Evolutionary conservation across 2,329 filamentous ascomycete genomes (phyloP), one percentile per base, ranked within the genome.

Genomic region (Pestalotiopsis sp.): DNA sequence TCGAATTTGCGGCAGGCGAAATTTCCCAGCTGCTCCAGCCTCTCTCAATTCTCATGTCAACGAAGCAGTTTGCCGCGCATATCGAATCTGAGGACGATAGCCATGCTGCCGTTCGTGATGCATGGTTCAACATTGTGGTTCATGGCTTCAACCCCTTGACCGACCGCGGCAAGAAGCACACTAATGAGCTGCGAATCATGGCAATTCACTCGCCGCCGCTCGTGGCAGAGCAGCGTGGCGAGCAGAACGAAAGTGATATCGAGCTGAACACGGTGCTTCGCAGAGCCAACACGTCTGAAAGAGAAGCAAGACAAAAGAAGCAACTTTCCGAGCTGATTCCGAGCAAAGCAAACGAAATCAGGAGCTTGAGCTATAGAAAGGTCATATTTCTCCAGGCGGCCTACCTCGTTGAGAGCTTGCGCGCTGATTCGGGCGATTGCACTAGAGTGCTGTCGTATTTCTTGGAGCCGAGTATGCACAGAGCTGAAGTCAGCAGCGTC

Each of bases 111-210:
- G 87, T 96, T 72, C 90, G 95, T 65, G 94, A 99, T 83, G 93
- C 94, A 4, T 99, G 96, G 96, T 98, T 98, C 82, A 99, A 99
- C 75, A 94, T 98, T 70, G 93, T 94, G 24, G 92, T 97, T 0
- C 96, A 99, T 78, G 96, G 94, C 4, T 97, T 98, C 77, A 91
- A 90, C 10, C 85, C 91, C 11, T 87, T 87, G 17, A 95, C 94
- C 0, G 87, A 90, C 17, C 88, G 92, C 66, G 92, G 91, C 20
- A 91, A 90, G 76, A 88, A 88, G 71, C 89, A 97, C 73, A 80
- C 90, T 63, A 86, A 91, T 67, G 94, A 98, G 76, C 85, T 99
- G 22, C 89, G 92, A 26, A 85, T 93, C 44, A 90, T 99, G 76
- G 95, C 97, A 1, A 89, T 94, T 64, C 91, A 97, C 79, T 97